Percentiles rank a stretch among this genome's conserved stretches.
These are phyloP conservation scores for Lecanosticta acicola DNA, from an alignment of 2,329 filamentous ascomycete genomes.

Conservation along the genomic window DNA sequence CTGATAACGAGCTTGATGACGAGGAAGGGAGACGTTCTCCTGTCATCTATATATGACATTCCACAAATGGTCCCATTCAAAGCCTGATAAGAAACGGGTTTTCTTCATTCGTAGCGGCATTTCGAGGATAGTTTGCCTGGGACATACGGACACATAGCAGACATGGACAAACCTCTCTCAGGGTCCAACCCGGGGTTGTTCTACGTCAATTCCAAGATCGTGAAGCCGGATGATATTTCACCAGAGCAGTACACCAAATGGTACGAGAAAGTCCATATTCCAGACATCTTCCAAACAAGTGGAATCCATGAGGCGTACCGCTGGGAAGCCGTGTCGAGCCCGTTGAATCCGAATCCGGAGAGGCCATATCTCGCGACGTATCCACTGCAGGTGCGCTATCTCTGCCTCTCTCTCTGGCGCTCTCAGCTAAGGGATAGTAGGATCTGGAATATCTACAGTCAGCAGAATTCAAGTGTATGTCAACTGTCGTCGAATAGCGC, in stretches of 20 bases:
- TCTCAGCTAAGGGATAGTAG: too few relatives aligned
- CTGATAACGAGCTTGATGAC: not conserved
- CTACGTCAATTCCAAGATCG: conserved; percentile 12
- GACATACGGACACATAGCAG: too few relatives aligned
- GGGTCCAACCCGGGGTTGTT: conserved; percentile 13
- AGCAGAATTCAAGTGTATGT: conserved; percentile 11
- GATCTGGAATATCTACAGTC: conserved; percentile 11
- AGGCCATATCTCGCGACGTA: conserved; percentile 15
- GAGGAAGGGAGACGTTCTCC: not conserved
- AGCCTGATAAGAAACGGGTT: too few relatives aligned
- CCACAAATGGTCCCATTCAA: too few relatives aligned
- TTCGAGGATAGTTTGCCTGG: too few relatives aligned
- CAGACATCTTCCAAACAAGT: conserved; percentile 15
- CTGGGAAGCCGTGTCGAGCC: conserved; percentile 5
- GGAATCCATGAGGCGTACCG: conserved; percentile 11
- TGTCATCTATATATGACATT: too few relatives aligned
- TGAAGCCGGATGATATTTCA: conserved; percentile 7
- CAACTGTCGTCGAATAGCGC: not conserved
- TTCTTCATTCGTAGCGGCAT: too few relatives aligned
- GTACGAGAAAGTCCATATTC: conserved; percentile 16
- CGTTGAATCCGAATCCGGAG: conserved; percentile 5
- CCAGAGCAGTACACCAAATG: conserved; percentile 12
- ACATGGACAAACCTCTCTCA: conserved; percentile 7
- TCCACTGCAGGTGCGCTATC: conserved; percentile 2
- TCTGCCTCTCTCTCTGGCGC: too few relatives aligned